phyloP scores from a whole-genome alignment of 305 asterid genomes.

The Lippia alba region DNA sequence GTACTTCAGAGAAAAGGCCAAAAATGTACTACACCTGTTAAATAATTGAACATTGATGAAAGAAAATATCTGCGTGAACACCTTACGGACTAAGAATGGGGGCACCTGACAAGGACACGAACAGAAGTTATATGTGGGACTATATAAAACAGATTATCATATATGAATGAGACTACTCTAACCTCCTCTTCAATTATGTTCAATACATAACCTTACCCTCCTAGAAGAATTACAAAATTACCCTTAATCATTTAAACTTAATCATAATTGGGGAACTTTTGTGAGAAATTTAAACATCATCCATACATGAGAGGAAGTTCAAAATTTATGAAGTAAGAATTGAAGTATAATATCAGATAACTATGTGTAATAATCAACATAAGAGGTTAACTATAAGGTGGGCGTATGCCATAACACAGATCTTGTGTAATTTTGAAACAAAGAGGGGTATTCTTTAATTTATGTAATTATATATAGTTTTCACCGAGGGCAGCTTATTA shows the following conservation, averaged over 20 bases:
- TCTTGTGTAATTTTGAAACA: not conserved
- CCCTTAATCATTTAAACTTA: not conserved
- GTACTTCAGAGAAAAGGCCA: conserved; percentile 30
- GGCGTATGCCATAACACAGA: not conserved
- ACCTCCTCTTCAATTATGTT: not conserved
- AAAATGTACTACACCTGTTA: conserved; percentile 73
- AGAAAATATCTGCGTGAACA: conserved; percentile 94
- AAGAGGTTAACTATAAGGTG: not conserved
- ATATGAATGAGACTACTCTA: not conserved
- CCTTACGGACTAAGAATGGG: conserved; percentile 83
- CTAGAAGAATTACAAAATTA: too few species aligned
- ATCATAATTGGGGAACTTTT: not conserved
- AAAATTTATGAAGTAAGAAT: too few species aligned
- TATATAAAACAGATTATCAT: not conserved
- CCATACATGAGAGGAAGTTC: not conserved
- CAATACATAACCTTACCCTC: not conserved
- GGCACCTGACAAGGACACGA: conserved; percentile 66
- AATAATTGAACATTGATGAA: conserved; percentile 94
- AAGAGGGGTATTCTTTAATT: not conserved
- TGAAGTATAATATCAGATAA: too few species aligned
- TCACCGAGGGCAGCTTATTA: not conserved
- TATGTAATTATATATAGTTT: not conserved
- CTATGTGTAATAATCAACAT: too few species aligned
- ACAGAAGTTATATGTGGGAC: conserved; percentile 27
- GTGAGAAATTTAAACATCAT: not conserved